phyloP scores from a whole-genome alignment of 345 rosid genomes.

The Eucalyptus leucophloia region DNA sequence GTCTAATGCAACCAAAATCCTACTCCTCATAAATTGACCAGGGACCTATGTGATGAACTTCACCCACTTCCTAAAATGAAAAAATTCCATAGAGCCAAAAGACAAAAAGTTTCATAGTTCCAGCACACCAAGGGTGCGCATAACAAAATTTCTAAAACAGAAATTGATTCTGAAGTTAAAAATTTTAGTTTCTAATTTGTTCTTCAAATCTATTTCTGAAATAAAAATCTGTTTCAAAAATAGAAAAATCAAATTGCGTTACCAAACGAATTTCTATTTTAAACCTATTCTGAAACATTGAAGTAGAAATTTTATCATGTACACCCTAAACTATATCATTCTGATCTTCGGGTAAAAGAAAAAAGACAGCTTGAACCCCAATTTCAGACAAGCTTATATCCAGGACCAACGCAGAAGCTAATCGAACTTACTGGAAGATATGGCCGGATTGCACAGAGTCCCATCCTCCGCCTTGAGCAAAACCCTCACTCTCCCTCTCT shows the following conservation, averaged over 20 bases:
- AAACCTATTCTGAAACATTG: no score
- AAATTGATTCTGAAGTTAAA: no score
- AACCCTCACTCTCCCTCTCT: constrained; percentile 86
- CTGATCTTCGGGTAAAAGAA: neutral
- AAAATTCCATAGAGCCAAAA: neutral
- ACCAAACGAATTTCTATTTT: no score
- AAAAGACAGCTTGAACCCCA: neutral
- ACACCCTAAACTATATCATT: neutral
- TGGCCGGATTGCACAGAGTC: constrained; percentile 58
- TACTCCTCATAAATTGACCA: neutral
- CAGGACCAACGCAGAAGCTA: neutral
- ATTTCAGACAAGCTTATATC: neutral
- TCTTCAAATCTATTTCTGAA: no score
- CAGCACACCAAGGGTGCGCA: neutral
- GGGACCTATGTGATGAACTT: neutral
- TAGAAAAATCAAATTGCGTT: no score
- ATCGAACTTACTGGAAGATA: constrained; percentile 54
- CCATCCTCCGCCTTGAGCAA: constrained; percentile 80
- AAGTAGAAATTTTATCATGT: no score
- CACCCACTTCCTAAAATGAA: no score
- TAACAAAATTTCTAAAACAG: no score
- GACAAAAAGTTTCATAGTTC: neutral
- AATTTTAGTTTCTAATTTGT: no score
- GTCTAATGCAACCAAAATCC: neutral
- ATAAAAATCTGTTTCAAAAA: no score